These are phyloP conservation scores for Daldinia childiae DNA, from an alignment of 495 filamentous ascomycete genomes.

Conservation along the genomic window DNA sequence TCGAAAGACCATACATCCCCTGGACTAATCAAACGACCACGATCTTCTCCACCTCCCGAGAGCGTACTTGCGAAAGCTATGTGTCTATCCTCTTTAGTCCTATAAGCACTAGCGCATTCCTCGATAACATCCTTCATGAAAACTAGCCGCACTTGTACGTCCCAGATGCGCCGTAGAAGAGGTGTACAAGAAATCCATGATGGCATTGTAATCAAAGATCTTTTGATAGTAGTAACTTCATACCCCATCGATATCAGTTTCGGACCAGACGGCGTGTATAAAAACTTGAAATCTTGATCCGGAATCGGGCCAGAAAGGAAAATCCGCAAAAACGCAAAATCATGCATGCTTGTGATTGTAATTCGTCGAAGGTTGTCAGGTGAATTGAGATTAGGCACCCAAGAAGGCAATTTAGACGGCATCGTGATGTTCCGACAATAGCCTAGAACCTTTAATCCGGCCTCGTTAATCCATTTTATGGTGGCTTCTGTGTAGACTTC, in stretches of 20 bases:
- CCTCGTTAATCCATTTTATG: neutral
- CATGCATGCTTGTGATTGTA: neutral
- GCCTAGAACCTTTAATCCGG: neutral
- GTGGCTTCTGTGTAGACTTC: neutral
- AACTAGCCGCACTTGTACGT: neutral
- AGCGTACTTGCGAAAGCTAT: neutral
- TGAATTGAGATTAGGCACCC: neutral
- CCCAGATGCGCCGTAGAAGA: neutral
- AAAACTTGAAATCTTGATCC: neutral
- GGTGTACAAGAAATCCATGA: neutral
- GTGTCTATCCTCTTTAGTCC: neutral
- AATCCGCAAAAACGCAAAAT: too few relatives aligned
- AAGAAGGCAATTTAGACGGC: neutral
- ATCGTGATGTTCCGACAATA: neutral
- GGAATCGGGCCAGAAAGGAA: too few relatives aligned
- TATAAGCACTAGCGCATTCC: neutral
- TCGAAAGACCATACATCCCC: neutral
- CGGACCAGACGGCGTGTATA: neutral
- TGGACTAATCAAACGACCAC: neutral
- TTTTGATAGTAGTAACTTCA: neutral
- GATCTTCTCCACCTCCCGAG: neutral
- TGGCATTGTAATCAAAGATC: neutral
- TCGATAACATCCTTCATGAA: neutral
- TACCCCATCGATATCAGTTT: neutral
- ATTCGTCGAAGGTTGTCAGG: neutral